Base-by-base conservation (phyloP, 31 red algal species). In the Bonnemaisonia californica region DNA sequence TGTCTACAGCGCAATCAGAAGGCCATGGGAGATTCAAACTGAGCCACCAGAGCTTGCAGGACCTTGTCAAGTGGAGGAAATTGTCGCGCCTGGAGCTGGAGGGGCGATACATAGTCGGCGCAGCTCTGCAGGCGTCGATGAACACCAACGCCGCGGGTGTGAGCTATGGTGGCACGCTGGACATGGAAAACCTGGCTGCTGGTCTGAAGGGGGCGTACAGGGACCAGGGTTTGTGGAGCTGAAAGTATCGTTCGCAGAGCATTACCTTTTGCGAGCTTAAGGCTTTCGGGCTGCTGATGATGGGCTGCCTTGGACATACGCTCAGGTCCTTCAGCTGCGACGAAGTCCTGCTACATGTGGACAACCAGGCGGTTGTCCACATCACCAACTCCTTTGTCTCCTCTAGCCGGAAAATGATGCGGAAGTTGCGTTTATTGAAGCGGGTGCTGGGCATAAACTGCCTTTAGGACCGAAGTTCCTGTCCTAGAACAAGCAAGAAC, bases 151-250 rank as follows among this genome's bases (percentile, higher is more conserved):
- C 63, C 21, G 61, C 78, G 33, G 78, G 39, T 16, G 33, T 82
- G 19, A 4, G 78, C n/a, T 82, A 51, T 19, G 78, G 78, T 4
- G 78, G 78, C 2, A 82, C 78, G 11, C 63, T 82, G 1, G 58
- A 58, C 41, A 22, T 5, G 58, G 41, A 18, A 60, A 16, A 71
- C 64, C 22, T 82, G 28, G 21, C 24, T 19, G 34, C 63, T 1
- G 78, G 78, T 3, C 2, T 54, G 7, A 4, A 54, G 4, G 78
- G 78, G 19, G 18, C 21, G 5, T 41, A 63, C 51, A 13, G 28
- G 19, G 26, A 27, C 2, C 62, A 82, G 35, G 78, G 62, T 47
- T 21, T 82, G n/a, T 82, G 78, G 78, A 82, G 32, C 29, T 47
- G 32, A 35, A 34, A 69, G 71, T 62, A 82, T 23, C 63, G 78